Conservation (phyloP, 164 flowering plant genomes). For the Malania oleifera region DNA sequence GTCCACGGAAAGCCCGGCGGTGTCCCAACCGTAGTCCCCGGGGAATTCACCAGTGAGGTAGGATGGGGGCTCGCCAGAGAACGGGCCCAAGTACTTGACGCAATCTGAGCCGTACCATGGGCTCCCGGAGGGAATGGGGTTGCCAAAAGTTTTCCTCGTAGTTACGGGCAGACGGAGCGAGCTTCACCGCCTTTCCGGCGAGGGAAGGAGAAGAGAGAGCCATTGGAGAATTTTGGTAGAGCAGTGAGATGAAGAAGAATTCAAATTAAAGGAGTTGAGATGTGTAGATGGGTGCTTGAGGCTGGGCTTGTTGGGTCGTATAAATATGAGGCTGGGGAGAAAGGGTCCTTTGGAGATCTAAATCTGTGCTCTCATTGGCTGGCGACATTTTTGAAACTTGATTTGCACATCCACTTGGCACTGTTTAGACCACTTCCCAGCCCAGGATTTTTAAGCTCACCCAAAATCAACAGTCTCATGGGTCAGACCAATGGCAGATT, state of each 20-base stretch:
- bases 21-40: conserved; percentile 59
- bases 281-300: too few species aligned
- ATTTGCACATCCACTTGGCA: not conserved
- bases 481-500: too few species aligned
- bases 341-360: conserved; percentile 13
- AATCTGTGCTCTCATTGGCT: conserved; percentile 16
- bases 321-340: not conserved
- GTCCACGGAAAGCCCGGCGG: conserved; percentile 47
- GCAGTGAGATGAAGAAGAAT: too few species aligned
- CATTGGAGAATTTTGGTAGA: too few species aligned
- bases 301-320: not conserved
- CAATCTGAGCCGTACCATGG: conserved; percentile 45
- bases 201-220: conserved; percentile 39
- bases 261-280: too few species aligned
- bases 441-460: not conserved
- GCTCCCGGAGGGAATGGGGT: conserved; percentile 24
- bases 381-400: not conserved
- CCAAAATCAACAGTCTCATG: too few species aligned
- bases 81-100: conserved; percentile 44
- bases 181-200: conserved; percentile 36
- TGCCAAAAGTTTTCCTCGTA: conserved; percentile 33
- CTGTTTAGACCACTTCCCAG: not conserved
- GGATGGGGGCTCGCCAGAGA: conserved; percentile 44
- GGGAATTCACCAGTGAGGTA: conserved; percentile 54
- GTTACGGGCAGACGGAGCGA: conserved; percentile 24